Evolutionary conservation across 2,329 filamentous ascomycete genomes (phyloP), one percentile per base, ranked within the genome.

Genomic region (Colletotrichum cuscutae): DNA sequence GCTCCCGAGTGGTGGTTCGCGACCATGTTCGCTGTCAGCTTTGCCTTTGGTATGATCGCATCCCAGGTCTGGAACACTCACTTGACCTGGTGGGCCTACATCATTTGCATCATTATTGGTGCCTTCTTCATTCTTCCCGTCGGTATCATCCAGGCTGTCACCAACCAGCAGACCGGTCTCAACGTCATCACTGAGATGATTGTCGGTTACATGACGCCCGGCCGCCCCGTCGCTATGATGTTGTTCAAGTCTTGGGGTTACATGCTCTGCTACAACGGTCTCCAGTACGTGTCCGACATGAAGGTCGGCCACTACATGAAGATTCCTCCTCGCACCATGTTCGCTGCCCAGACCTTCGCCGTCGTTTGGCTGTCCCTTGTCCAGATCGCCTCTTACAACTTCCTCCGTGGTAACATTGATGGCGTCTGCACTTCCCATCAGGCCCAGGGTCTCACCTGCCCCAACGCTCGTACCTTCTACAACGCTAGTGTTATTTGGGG

Each of bases 401-500:
- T 83, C 73, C 73, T 83, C 64, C 83, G 83, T 52, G 82, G 76
- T n/a, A 84, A 87, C 68, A 90, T 92, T 71, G 75, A 84, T 1
- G 83, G 84, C 6, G 85, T 92, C 32, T 92, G 90, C 80, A 84
- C 82, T 1, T 67, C 77, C 0, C 49, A 83, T 0, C 88, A 90
- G 75, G 35, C 77, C 1, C 85, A 87, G 76, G 85, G 87, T 63
- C 88, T 90, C 76, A 88, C 82, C 26, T 91, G 89, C 77, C 89
- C 90, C 9, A 84, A 85, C 46, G 87, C 87, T 19, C 86, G 86
- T 28, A 89, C 90, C 0, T 91, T 91, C 78, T 91, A 89, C 82
- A 90, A 88, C 28, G 87, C 87, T 30, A 89, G 87, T 24, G 84
- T 91, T 6, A 87, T 90, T 68, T 91, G 89, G 90, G 90, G 90